Percentiles rank a stretch among this genome's conserved stretches.
phyloP scores from a whole-genome alignment of 2,329 filamentous ascomycete species.

The Ascocoryne sarcoides region DNA sequence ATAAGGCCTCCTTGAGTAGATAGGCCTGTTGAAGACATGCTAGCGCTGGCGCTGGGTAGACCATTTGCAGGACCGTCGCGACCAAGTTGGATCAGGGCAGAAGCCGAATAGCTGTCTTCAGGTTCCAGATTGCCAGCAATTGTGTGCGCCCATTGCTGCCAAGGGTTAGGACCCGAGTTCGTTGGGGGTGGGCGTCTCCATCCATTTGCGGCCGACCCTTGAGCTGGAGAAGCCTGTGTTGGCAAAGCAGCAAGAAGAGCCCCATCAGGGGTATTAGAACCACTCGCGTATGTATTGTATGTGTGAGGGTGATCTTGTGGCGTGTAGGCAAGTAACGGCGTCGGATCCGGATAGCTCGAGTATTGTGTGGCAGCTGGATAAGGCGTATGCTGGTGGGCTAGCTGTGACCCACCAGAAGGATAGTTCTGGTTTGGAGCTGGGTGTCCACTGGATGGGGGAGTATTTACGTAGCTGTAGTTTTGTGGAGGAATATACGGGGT shows the following conservation, averaged over 20 bases:
- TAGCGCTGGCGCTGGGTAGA: background rate
- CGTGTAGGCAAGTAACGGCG: conserved; percentile 16
- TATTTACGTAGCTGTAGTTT: conserved; percentile 7
- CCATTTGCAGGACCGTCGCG: conserved; percentile 10
- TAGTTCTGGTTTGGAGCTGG: background rate
- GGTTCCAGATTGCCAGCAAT: conserved; percentile 24
- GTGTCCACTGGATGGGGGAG: conserved; percentile 6
- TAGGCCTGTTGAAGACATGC: conserved; percentile 1
- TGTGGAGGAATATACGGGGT: background rate
- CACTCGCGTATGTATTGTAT: conserved; percentile 13
- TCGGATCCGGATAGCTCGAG: conserved; percentile 19
- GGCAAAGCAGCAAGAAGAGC: conserved; percentile 22
- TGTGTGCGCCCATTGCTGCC: conserved; percentile 27
- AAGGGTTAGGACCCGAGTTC: conserved; percentile 21
- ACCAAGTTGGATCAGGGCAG: conserved; percentile 26
- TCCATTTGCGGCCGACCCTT: conserved; percentile 10
- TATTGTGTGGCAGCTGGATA: conserved; percentile 28
- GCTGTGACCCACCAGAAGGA: conserved; percentile 1
- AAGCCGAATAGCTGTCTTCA: conserved; percentile 26
- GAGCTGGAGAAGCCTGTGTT: conserved; percentile 28
- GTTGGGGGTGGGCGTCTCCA: conserved; percentile 16
- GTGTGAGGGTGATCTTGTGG: conserved; percentile 15
- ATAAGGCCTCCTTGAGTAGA: conserved; percentile 2
- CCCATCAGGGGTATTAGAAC: conserved; percentile 16
- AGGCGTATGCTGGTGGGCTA: conserved; percentile 22